phyloP scores from a whole-genome alignment of 257 asterid species.

The Solanum gracilifrons region DNA sequence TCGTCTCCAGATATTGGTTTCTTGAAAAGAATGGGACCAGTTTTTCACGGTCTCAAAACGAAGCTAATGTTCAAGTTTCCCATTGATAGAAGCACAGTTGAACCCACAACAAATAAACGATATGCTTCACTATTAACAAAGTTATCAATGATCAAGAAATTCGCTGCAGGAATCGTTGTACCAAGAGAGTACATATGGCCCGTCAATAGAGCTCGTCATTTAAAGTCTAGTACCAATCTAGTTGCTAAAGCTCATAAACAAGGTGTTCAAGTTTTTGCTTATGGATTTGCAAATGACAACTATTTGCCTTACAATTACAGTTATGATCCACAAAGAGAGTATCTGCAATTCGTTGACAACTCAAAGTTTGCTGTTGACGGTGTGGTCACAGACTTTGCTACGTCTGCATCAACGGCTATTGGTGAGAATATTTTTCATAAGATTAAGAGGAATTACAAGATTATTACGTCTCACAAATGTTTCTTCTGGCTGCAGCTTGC shows the following conservation, averaged over 20 bases:
- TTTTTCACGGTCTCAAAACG: constrained; percentile 24
- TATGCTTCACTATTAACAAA: constrained; percentile 42
- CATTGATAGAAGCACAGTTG: constrained; percentile 15
- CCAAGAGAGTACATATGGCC: constrained; percentile 90
- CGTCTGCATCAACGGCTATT: constrained; percentile 74
- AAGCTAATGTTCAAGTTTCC: constrained; percentile 51
- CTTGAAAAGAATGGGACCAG: constrained; percentile 46
- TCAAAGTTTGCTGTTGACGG: constrained; percentile 78
- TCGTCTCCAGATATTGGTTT: constrained; percentile 92
- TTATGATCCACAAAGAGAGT: constrained; percentile 78
- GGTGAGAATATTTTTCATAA: constrained; percentile 24
- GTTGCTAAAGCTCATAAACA: constrained; percentile 71
- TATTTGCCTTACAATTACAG: constrained; percentile 65
- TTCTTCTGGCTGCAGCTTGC: constrained; percentile 48
- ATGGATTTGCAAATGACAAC: constrained; percentile 68
- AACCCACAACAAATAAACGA: constrained; percentile 48
- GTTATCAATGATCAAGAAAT: constrained; percentile 47
- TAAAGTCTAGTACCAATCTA: constrained; percentile 54
- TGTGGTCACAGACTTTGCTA: constrained; percentile 62
- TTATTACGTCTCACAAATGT: background rate
- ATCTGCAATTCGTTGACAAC: constrained; percentile 48
- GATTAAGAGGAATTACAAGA: background rate
- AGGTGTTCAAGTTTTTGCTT: constrained; percentile 61
- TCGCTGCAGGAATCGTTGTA: constrained; percentile 69
- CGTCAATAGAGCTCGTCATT: constrained; percentile 15